These are phyloP conservation scores for Musa troglodytarum DNA, from an alignment of 176 grass and related monocot species.

Conservation along the genomic window DNA sequence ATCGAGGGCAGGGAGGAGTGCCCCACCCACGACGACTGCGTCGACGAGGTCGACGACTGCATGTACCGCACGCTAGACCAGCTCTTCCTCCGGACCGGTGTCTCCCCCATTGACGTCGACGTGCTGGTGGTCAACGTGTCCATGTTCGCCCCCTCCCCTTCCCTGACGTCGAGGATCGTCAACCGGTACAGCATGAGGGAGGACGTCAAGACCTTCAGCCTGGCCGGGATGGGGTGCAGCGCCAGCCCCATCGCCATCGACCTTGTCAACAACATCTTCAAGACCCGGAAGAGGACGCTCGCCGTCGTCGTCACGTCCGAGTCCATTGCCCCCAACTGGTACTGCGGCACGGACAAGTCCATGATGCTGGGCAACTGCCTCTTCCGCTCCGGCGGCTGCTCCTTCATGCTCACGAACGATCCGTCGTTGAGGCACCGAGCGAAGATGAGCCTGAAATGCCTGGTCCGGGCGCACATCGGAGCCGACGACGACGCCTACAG, in stretches of 20 bases:
- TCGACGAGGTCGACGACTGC: conserved; percentile 56
- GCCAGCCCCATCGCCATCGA: conserved; percentile 41
- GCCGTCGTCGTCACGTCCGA: conserved; percentile 60
- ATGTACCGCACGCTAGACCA: conserved; percentile 21
- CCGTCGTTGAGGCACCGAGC: conserved; percentile 17
- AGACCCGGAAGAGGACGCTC: conserved; percentile 13
- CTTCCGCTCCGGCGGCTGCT: conserved; percentile 46
- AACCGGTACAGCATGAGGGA: conserved; percentile 39
- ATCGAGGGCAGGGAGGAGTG: conserved; percentile 38
- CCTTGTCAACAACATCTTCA: conserved; percentile 40
- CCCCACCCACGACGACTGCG: conserved; percentile 23
- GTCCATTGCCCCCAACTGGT: conserved; percentile 65
- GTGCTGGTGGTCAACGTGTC: conserved; percentile 43
- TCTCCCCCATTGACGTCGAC: conserved; percentile 34
- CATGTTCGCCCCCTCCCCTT: conserved; percentile 53
- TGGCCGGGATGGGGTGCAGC: conserved; percentile 76
- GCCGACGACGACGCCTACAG: conserved; percentile 45
- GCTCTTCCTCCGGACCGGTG: conserved; percentile 23
- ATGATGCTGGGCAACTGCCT: conserved; percentile 83
- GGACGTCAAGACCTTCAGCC: conserved; percentile 52
- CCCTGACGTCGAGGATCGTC: conserved; percentile 40
- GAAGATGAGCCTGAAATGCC: conserved; percentile 48
- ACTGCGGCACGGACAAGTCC: conserved; percentile 51
- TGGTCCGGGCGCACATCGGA: conserved; percentile 46
- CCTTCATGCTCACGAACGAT: conserved; percentile 52